Base-by-base conservation (phyloP, 495 filamentous ascomycete genomes). In the Penicillium canescens region DNA sequence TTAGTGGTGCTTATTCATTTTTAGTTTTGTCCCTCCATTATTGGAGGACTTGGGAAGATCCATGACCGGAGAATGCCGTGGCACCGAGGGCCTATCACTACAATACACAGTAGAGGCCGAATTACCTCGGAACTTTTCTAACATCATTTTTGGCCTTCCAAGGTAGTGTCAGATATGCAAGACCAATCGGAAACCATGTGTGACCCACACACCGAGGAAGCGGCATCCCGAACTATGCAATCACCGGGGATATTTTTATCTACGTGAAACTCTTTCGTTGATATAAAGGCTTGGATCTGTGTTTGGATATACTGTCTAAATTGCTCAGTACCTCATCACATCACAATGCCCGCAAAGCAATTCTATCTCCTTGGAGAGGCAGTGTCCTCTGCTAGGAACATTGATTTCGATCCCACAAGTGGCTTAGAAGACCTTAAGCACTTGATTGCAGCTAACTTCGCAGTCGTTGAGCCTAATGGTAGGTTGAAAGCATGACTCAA, bases 291-390 rank as follows among this genome's bases (percentile, higher is more conserved):
- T 43, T 34, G 9, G 1, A 3, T 11, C 36, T 8, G 4, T 42
- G 20, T 39, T 28, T 43, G 18, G 9, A 20, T 33, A 7, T 20
- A 9, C 39, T 16, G 12, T 11, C 12, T 36, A 3, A n/a, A 10
- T 14, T 7, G 8, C 21, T 42, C 20, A 24, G 40, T 42, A 24
- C 11, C 11, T 14, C 31, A 23, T 1, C 12, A 31, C 12, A 13
- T 20, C 31, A 49, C 13, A 23, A 72, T 76, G 72, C 21, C 66
- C 41, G 54, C 54, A n/a, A 59, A 65, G 53, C 40, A 53, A 23
- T 77, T 76, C 48, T 67, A 68, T 23, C 65, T 76, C 2, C 45
- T 72, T 18, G 74, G 75, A 31, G 66, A 75, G 28, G 57, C 59
- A 14, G 51, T 58, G 1, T 64, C 57, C 20, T 70, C 65, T 16